Base-by-base conservation (phyloP, 495 filamentous ascomycete genomes). In the Massariosphaeria phaeospora region DNA sequence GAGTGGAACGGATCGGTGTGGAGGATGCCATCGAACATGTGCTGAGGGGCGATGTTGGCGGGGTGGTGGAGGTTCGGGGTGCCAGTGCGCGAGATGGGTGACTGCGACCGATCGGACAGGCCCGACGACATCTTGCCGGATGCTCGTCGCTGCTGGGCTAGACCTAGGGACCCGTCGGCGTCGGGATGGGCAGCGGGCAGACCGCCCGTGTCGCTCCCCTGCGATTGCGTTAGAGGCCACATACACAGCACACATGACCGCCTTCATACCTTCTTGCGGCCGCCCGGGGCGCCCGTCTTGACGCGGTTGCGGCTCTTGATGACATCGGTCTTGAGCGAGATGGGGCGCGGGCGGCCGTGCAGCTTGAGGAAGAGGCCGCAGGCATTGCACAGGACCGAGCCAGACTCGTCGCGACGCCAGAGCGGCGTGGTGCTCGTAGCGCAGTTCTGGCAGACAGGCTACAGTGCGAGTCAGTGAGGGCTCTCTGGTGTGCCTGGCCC, bases 261-360 rank as follows among this genome's bases (percentile, higher is more conserved):
- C n/a, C 12, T 1, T 15, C 26, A n/a, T 45, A 91, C 91, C 81
- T 96, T 97, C 71, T 90, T 91, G 73, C 91, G 93, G 46, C 84
- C 80, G 9, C 82, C 84, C 62, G 89, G 84, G 5, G 86, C 88
- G 54, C 85, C 81, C 39, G 89, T 93, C 76, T 97, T 97, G 43
- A 97, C 91, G 48, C 93, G 83, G 69, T 99, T 99, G 62, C 93
- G 90, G 74, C 91, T 96, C 74, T 99, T 99, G 73, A 99, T 99
- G 55, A 97, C 90, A 75, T 99, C 94, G 38, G 94, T 99, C 75
- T 99, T 99, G 61, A 99, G 79, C 59, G 85, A 91, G 71, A 95
- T 95, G 65, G 94, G 94, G 46, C 93, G 84, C 57, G 94, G 82
- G 18, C 89, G 83, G 55, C 89, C 88, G 62, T 99, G 93, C 55